Base-by-base conservation (phyloP, 139 green algal genomes). In the Micractinium conductrix region DNA sequence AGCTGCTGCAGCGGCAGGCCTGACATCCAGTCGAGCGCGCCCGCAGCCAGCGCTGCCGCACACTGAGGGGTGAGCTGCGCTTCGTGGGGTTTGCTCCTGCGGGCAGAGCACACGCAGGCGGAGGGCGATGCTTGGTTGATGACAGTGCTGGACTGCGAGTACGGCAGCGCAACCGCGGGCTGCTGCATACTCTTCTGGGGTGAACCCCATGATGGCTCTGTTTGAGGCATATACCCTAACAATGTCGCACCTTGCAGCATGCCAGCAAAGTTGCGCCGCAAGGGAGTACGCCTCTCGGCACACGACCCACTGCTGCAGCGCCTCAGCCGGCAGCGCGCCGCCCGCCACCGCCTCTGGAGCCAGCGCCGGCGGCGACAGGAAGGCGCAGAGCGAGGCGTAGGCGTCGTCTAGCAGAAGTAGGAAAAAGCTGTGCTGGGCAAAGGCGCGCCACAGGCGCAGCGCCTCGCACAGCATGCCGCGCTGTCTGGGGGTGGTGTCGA, bases 391-490 rank as follows among this genome's bases (percentile, higher is more conserved):
- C 26, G 53, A 80, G 30, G 83, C 68, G 84, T 89, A 94, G 53
- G 89, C 69, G 45, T 91, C 83, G 19, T 94, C 90, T n/a, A 93
- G 48, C 37, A 67, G 58, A 0, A 78, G 9, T 14, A 87, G 28
- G 53, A 53, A 58, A n/a, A 94, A 68, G 30, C 84, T 81, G 48
- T 94, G 90, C 37, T 86, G 69, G 5, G 88, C 89, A 45, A 87
- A 89, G 2, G 68, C 84, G 17, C 91, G 85, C 91, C 91, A 94
- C 7, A 87, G 48, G 12, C 90, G 88, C 45, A 94, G 84, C 22
- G 85, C 83, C 74, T 94, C 91, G 0, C 89, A 37, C 26, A 78
- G 87, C 48, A 87, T 42, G 42, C 86, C 72, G 10, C 37, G 38
- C 86, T 86, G 69, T 65, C 74, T 30, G 0, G 26, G 21, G 33